Evolutionary conservation across 345 rosid genomes (phyloP).

Genomic region (Kandelia obovata): DNA sequence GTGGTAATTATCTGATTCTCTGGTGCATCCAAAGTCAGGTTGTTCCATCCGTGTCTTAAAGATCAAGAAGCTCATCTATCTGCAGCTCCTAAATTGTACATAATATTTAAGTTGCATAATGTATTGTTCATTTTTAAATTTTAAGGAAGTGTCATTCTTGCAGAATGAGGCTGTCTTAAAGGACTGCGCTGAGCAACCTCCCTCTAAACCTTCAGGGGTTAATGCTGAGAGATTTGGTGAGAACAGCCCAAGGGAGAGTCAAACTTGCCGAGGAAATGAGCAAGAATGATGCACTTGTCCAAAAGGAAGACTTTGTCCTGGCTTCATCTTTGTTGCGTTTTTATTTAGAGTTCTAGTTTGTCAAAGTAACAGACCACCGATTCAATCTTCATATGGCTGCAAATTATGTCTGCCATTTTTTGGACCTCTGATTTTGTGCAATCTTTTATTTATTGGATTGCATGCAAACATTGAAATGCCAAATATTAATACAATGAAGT

Average conservation of each 20-base stretch:
- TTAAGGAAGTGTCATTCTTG: neutral
- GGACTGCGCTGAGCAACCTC: neutral
- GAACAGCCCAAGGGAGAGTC: neutral
- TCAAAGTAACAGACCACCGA: neutral
- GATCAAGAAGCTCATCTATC: too few species aligned
- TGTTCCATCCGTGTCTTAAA: too few species aligned
- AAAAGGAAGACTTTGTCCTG: neutral
- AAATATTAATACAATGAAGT: neutral
- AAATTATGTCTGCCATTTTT: neutral
- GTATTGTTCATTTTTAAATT: too few species aligned
- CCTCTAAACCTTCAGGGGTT: neutral
- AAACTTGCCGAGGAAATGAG: neutral
- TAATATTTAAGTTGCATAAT: too few species aligned
- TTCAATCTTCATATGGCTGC: neutral
- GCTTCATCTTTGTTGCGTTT: neutral
- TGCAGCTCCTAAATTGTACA: too few species aligned
- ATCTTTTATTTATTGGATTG: neutral
- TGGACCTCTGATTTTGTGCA: neutral
- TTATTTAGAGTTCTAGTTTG: neutral
- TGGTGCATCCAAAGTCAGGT: too few species aligned
- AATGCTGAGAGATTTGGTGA: neutral
- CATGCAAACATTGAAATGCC: neutral
- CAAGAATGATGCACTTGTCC: neutral
- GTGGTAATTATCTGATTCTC: too few species aligned
- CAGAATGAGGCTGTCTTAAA: slow-evolving; percentile 4